Percentiles rank a stretch among this genome's conserved stretches.
phyloP scores from a whole-genome alignment of 495 filamentous ascomycete genomes.

The Glutinoglossum americanum region DNA sequence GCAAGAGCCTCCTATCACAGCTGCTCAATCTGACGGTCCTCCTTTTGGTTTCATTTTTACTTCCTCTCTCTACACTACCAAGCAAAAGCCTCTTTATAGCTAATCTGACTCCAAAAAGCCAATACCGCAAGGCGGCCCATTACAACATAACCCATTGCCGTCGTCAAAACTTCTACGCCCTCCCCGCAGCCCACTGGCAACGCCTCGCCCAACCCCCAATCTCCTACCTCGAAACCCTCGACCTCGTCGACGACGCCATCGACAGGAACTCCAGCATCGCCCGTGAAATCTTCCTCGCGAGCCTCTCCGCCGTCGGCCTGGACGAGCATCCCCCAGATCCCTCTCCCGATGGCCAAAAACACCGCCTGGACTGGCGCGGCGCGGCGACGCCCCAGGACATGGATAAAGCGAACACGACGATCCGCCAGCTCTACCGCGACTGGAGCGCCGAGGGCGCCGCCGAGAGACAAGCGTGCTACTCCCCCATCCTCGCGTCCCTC shows the following conservation, averaged over 20 bases:
- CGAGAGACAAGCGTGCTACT: constrained; percentile 58
- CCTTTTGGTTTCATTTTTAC: too few relatives aligned
- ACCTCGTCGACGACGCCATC: constrained; percentile 66
- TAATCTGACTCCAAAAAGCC: constrained; percentile 35
- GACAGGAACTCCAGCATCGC: constrained; percentile 73
- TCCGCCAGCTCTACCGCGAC: constrained; percentile 87
- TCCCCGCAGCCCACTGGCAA: constrained; percentile 65
- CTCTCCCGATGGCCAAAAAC: not conserved
- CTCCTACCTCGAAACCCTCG: constrained; percentile 54
- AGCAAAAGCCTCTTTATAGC: too few relatives aligned
- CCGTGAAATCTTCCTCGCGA: constrained; percentile 44
- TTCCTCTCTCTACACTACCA: too few relatives aligned
- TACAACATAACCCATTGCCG: constrained; percentile 73
- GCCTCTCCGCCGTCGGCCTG: constrained; percentile 42
- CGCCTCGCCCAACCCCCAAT: constrained; percentile 63
- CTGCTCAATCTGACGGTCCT: too few relatives aligned
- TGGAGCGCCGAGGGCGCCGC: constrained; percentile 61
- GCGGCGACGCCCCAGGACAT: constrained; percentile 46
- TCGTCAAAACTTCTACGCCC: constrained; percentile 72
- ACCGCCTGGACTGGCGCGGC: constrained; percentile 33
- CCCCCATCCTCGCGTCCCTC: constrained; percentile 44
- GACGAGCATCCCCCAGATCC: constrained; percentile 12
- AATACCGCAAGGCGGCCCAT: constrained; percentile 68
- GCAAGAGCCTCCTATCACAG: too few relatives aligned
- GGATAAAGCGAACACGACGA: constrained; percentile 75